Evolutionary conservation across 1,139 yeast species (phyloP).

Genomic region (Pneumocystis wakefieldiae): DNA sequence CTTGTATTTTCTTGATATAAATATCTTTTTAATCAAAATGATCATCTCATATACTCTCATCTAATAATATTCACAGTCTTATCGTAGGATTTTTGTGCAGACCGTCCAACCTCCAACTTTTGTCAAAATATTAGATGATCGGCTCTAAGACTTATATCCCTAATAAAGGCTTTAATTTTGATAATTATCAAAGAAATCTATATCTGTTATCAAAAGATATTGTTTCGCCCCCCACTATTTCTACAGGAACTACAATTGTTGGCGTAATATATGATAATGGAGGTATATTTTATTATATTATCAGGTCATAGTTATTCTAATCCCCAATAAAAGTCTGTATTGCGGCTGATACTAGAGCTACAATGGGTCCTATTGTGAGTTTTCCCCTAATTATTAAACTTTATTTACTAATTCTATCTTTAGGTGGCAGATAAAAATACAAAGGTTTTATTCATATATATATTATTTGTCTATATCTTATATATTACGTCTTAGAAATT

Average conservation of each 20-base stretch:
- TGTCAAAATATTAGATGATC: background rate
- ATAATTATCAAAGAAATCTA: slow-evolving; percentile 8
- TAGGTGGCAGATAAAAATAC: background rate
- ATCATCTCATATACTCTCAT: too few relatives aligned
- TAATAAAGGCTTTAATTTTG: slow-evolving; percentile 10
- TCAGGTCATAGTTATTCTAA: background rate
- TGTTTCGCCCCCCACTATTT: slow-evolving; percentile 72
- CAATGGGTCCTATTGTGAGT: slow-evolving; percentile 90
- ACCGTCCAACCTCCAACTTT: too few relatives aligned
- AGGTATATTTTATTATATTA: slow-evolving; percentile 31
- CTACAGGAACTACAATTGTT: slow-evolving; percentile 96
- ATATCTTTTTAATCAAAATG: too few relatives aligned
- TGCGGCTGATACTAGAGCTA: slow-evolving; percentile 98
- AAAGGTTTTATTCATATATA: background rate
- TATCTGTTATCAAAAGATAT: slow-evolving; percentile 52
- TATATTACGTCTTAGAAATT: slow-evolving; percentile 36
- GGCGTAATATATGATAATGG: slow-evolving; percentile 88
- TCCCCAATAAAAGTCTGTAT: slow-evolving; percentile 24
- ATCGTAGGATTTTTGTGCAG: too few relatives aligned
- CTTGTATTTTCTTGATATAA: too few relatives aligned
- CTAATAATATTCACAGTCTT: too few relatives aligned
- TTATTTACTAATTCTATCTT: background rate
- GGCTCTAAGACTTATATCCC: background rate
- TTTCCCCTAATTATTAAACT: slow-evolving; percentile 63
- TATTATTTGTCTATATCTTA: background rate